Evolutionary conservation across 208 protist genomes (phyloP).

Genomic region (Trypanosoma boissoni): DNA sequence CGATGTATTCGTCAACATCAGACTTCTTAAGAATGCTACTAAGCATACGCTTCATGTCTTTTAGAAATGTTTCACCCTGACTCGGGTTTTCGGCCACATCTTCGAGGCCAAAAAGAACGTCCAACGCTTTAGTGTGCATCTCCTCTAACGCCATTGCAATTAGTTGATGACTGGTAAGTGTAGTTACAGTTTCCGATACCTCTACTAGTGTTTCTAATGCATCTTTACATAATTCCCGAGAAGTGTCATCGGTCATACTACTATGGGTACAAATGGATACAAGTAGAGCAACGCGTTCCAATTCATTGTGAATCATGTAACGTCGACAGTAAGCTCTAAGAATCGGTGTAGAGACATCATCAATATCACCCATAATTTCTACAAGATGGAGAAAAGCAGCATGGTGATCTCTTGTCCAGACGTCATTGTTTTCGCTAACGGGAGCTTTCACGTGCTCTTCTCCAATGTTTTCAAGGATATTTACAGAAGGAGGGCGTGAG

Average conservation of each 20-base stretch:
- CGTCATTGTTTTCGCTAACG: not conserved
- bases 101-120: constrained; percentile 11
- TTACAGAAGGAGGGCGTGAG: constrained; percentile 5
- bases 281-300: constrained; percentile 13
- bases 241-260: constrained; percentile 4
- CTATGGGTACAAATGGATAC: constrained; percentile 4
- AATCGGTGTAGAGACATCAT: constrained; percentile 8
- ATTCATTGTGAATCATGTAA: constrained; percentile 18
- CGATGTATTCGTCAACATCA: not conserved
- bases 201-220: not conserved
- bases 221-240: not conserved
- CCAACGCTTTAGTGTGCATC: constrained; percentile 2
- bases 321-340: constrained; percentile 20
- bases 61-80: not conserved
- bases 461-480: not conserved
- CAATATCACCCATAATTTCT: constrained; percentile 16
- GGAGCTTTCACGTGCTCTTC: not conserved
- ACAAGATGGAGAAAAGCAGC: constrained; percentile 11
- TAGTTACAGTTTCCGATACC: not conserved
- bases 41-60: constrained; percentile 4
- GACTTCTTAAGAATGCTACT: not conserved
- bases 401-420: constrained; percentile 17
- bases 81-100: constrained; percentile 1
- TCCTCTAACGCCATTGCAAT: constrained; percentile 2
- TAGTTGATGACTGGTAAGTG: not conserved